phyloP scores from a whole-genome alignment of 2,329 filamentous ascomycete genomes.

The Didymella arachidicola region DNA sequence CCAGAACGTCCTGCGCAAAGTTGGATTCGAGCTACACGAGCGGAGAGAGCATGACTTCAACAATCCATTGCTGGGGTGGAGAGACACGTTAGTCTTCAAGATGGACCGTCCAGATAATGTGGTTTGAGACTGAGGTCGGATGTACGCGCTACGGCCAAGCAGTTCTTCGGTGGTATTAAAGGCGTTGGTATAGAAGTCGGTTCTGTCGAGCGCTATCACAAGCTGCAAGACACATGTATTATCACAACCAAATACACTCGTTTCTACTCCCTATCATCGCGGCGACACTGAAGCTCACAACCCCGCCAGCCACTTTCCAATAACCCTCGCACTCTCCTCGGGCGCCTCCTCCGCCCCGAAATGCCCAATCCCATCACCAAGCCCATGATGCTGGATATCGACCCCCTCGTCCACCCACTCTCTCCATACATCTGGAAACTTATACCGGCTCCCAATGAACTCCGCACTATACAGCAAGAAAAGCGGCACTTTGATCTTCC shows the following conservation, averaged over 20 bases:
- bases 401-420: constrained; percentile 55
- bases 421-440: constrained; percentile 61
- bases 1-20: constrained; percentile 64
- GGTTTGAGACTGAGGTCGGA: not conserved
- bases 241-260: not conserved
- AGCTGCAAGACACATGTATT: constrained; percentile 1
- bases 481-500: constrained; percentile 57
- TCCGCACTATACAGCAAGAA: constrained; percentile 61
- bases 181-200: not conserved
- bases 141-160: not conserved
- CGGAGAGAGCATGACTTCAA: constrained; percentile 53
- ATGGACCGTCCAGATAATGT: constrained; percentile 23
- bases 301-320: constrained; percentile 43
- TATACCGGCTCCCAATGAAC: constrained; percentile 60
- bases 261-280: not conserved
- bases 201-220: constrained; percentile 1
- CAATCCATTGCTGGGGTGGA: constrained; percentile 45
- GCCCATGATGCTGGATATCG: constrained; percentile 59
- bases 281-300: not conserved
- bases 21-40: constrained; percentile 61
- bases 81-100: constrained; percentile 50
- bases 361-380: constrained; percentile 60
- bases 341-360: constrained; percentile 65
- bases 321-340: constrained; percentile 54
- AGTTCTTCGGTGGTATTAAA: not conserved